Evolutionary conservation across 1,284 basidiomycete species (phyloP).

Genomic region (Ganoderma resinaceum): DNA sequence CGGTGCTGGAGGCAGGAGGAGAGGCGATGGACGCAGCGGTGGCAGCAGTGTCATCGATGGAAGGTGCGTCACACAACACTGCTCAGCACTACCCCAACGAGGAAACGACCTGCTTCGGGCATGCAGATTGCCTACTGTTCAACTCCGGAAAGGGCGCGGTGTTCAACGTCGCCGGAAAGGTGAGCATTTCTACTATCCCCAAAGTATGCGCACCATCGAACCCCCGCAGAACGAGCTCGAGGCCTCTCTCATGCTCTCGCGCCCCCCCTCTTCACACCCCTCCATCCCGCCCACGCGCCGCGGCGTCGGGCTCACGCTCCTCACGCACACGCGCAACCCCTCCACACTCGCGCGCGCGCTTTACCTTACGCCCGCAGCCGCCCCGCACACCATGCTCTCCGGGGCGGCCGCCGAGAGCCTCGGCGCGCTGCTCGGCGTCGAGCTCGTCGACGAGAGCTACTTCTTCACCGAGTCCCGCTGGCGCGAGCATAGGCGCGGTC

Average conservation of each 20-base stretch:
- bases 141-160: slow-evolving; percentile 83
- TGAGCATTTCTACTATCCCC: slow-evolving; percentile 32
- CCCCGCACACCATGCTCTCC: slow-evolving; percentile 76
- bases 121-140: slow-evolving; percentile 75
- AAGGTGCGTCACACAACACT: slow-evolving; percentile 54
- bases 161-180: slow-evolving; percentile 81
- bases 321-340: slow-evolving; percentile 76
- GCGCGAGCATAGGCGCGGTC: slow-evolving; percentile 74
- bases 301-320: slow-evolving; percentile 68
- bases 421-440: slow-evolving; percentile 59
- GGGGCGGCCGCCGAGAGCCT: slow-evolving; percentile 68
- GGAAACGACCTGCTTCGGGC: not conserved
- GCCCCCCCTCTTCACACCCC: slow-evolving; percentile 70
- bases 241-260: slow-evolving; percentile 79
- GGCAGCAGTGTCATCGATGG: slow-evolving; percentile 75
- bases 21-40: slow-evolving; percentile 86
- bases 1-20: slow-evolving; percentile 67
- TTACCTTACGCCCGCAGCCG: slow-evolving; percentile 66
- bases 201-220: not conserved
- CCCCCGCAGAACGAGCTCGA: slow-evolving; percentile 76
- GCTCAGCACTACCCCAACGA: not conserved
- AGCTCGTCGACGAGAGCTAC: slow-evolving; percentile 74
- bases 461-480: slow-evolving; percentile 79
- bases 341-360: slow-evolving; percentile 73
- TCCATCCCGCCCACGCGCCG: slow-evolving; percentile 64